Percentiles rank a stretch among this genome's conserved stretches.
phyloP scores from a whole-genome alignment of 306 rosid genomes.

The Malus sylvestris region DNA sequence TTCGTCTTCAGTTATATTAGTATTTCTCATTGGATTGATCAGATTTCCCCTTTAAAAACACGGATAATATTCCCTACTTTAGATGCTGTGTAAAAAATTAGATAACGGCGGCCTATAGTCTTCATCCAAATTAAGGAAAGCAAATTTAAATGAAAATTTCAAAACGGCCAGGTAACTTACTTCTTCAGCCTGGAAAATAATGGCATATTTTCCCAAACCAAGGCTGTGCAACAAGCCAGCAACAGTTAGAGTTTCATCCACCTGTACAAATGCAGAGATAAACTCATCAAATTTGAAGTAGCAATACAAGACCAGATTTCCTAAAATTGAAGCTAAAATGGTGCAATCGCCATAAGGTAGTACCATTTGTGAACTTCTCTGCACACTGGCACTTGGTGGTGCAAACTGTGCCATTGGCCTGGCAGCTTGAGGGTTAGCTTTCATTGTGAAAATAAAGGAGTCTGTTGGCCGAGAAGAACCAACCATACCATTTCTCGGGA shows the following conservation, averaged over 20 bases:
- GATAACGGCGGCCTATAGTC: no score
- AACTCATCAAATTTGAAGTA: neutral
- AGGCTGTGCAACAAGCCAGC: constrained; percentile 50
- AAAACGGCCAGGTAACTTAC: constrained; percentile 22
- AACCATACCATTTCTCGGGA: constrained; percentile 22
- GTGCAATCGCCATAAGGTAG: constrained; percentile 4
- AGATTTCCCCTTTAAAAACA: neutral
- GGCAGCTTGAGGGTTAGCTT: constrained; percentile 25
- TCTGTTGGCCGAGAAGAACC: constrained; percentile 24
- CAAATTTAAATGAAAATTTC: neutral
- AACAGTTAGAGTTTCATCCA: constrained; percentile 33
- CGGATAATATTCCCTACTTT: neutral
- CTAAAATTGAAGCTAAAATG: neutral
- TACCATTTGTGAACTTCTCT: constrained; percentile 30
- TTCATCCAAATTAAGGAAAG: neutral
- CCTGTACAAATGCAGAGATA: constrained; percentile 20
- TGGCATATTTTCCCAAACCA: constrained; percentile 48
- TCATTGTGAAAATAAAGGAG: constrained; percentile 13
- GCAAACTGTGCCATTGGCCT: constrained; percentile 22
- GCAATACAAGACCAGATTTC: neutral
- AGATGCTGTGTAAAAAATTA: no score
- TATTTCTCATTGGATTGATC: neutral
- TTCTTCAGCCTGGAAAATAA: constrained; percentile 60
- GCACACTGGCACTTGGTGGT: constrained; percentile 23
- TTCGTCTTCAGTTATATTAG: neutral